Evolutionary conservation across 495 filamentous ascomycete genomes (phyloP), one percentile per base, ranked within the genome.

Genomic region (Geoglossum glabrum): DNA sequence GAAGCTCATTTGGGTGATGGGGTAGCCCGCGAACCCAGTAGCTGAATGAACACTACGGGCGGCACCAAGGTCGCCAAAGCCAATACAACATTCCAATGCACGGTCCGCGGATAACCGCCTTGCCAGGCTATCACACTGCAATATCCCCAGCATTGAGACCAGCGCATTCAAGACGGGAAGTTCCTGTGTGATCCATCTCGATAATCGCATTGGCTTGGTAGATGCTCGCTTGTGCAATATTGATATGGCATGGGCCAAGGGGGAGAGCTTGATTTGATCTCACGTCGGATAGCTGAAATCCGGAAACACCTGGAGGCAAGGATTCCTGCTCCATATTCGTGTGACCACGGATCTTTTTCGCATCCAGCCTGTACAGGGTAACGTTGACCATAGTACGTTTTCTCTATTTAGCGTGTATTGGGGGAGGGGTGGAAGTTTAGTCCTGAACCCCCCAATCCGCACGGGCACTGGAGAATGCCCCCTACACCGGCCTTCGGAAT

Each of bases 61-160:
- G 15, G 57, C 66, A 28, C 68, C 66, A 6, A n/a, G 66, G 59
- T n/a, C 65, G 64, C n/a, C 23, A 58, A 17, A 33, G 56, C 56
- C 27, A 54, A 58, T 49, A 15, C 56, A 8, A 58, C 21, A 2
- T 33, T 19, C 8, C 31, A 46, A 27, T 46, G 21, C 26, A 33
- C 36, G n/a, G 38, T 58, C 75, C 75, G 19, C 64, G 75, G 8
- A 76, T 78, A 57, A 67, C 77, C 43, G 71, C 70, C 0, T 62
- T 77, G 0, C 74, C 75, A 6, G 75, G 74, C 19, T 73, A 78
- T 61, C 75, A 78, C 63, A 77, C 75, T 9, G 77, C 74, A 0
- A 76, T 74, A 0, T 61, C 77, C 15, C 67, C 74, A 0, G 73
- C 73, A 1, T 60, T 77, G 63, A 57, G 75, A 38, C 74, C 72